phyloP scores from a whole-genome alignment of 331 rosid genomes.

The Acacia concinna region DNA sequence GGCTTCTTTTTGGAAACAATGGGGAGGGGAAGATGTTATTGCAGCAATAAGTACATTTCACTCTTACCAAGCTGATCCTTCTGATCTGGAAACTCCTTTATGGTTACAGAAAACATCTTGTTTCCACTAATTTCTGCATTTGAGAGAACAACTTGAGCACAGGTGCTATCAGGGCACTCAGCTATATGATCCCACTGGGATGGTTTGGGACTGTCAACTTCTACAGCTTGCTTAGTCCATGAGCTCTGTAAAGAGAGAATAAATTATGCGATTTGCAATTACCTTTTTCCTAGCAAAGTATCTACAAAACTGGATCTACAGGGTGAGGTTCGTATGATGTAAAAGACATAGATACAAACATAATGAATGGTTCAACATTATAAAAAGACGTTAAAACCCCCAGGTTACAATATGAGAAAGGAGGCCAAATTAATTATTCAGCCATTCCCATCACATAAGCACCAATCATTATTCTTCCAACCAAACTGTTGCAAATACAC shows the following conservation, averaged over 20 bases:
- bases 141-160: slow-evolving; percentile 81
- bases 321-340: background rate
- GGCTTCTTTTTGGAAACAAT: background rate
- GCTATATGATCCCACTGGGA: slow-evolving; percentile 56
- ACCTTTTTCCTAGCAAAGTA: slow-evolving; percentile 22
- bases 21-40: background rate
- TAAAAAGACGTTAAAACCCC: slow-evolving; percentile 2
- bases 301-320: background rate
- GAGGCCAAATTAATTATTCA: slow-evolving; percentile 6
- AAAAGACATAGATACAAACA: slow-evolving; percentile 12
- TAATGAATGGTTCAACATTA: slow-evolving; percentile 6
- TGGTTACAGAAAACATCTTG: slow-evolving; percentile 40
- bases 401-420: slow-evolving; percentile 2
- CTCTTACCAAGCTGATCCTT: slow-evolving; percentile 59
- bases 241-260: slow-evolving; percentile 69
- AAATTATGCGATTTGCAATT: slow-evolving; percentile 10
- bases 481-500: background rate
- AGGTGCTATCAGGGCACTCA: slow-evolving; percentile 76
- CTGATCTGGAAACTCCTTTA: slow-evolving; percentile 46
- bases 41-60: slow-evolving; percentile 18
- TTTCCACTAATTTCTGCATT: slow-evolving; percentile 53
- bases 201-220: slow-evolving; percentile 72
- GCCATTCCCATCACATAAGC: background rate
- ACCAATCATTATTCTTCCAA: slow-evolving; percentile 11
- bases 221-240: slow-evolving; percentile 83